Evolutionary conservation across 768 basidiomycete species (phyloP), one percentile per base, ranked within the genome.

Genomic region (Boletellus ananas): DNA sequence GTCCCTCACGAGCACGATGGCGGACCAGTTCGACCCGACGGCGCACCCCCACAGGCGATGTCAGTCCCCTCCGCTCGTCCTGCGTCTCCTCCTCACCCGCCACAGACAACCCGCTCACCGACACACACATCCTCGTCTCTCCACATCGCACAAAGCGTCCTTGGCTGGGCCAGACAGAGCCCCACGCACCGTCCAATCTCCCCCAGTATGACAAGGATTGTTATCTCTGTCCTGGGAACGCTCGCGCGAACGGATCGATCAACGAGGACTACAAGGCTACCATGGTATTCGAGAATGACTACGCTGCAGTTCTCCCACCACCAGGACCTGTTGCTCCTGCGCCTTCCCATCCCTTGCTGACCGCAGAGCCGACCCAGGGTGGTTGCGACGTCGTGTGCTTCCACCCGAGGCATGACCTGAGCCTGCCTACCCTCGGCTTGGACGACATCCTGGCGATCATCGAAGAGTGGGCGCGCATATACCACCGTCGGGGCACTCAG

Each of bases 121-220:
- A 80, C 51, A 85, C 85, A 58, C 76, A 89, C 62, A 72, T 93
- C 47, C 81, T 94, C 31, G 87, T 93, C 33, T 93, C 91, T 34
- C 90, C 93, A 0, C 93, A 95, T 67, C 86, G 94, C 45, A 90
- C 77, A 8, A 91, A 89, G 60, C 82, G 94, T 17, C 94, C 94
- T 13, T 96, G 94, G 94, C 77, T 84, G 35, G 93, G 93, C 27
- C 90, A 94, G 64, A 81, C 82, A 1, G 93, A 95, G 54, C 66
- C 81, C 1, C 76, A 84, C 0, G 77, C 83, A 50, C 41, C 74
- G 1, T 60, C 70, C 7, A 63, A 71, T 33, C 74, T 87, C 5
- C 85, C 84, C 0, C 54, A 74, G 38, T 79, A 90, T 58, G 90
- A 93, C 59, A 77, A 79, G 5, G 67, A 71, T 34, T 94, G 93